phyloP scores from a whole-genome alignment of 106 monocot genomes.

The Platanthera zijinensis region DNA sequence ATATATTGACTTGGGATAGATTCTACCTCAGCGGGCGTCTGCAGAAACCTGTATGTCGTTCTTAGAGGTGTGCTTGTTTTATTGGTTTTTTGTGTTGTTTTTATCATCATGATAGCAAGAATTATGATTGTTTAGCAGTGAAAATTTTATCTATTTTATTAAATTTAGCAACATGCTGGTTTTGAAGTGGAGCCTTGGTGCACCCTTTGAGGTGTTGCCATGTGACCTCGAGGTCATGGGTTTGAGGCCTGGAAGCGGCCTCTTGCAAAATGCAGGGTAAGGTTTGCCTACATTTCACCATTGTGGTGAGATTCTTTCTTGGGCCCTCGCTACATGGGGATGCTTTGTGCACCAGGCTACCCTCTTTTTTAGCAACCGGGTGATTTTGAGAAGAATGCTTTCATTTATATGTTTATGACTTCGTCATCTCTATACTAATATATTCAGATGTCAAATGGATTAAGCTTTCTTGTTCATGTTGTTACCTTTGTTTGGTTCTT shows the following conservation, averaged over 20 bases:
- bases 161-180: not conserved
- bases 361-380: not conserved
- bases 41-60: conserved; percentile 96
- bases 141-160: not conserved
- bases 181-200: too few species aligned
- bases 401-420: not conserved
- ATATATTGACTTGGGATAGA: conserved; percentile 69
- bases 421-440: not conserved
- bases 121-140: not conserved
- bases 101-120: not conserved
- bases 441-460: not conserved
- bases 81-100: conserved; percentile 8
- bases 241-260: too few species aligned
- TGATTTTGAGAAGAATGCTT: not conserved
- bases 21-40: conserved; percentile 88
- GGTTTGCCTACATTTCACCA: too few species aligned
- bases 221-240: too few species aligned
- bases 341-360: too few species aligned
- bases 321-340: too few species aligned
- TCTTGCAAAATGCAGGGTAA: too few species aligned
- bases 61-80: conserved; percentile 38
- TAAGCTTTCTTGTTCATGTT: not conserved
- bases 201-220: too few species aligned
- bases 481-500: not conserved
- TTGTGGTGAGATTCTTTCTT: too few species aligned